These are phyloP conservation scores for Trichoderma breve DNA, from an alignment of 2,329 filamentous ascomycete species.

Conservation along the genomic window DNA sequence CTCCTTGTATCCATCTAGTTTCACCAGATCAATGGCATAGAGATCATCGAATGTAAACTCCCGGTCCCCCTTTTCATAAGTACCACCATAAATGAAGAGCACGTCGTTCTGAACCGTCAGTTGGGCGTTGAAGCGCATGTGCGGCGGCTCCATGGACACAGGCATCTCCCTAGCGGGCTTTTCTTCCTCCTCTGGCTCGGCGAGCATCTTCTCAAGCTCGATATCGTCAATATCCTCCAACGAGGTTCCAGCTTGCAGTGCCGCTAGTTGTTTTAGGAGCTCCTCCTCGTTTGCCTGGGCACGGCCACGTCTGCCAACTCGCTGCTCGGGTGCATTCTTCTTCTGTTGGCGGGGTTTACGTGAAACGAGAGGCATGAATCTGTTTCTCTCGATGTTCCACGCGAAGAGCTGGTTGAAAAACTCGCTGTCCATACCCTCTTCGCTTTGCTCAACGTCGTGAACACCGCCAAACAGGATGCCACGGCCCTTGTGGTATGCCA, in stretches of 20 bases:
- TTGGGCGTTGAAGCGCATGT: constrained; percentile 86
- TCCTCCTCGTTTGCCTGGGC: constrained; percentile 91
- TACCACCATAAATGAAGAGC: constrained; percentile 92
- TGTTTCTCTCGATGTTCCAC: constrained; percentile 93
- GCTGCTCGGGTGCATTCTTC: constrained; percentile 50
- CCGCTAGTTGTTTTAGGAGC: constrained; percentile 79
- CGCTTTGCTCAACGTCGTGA: constrained; percentile 84
- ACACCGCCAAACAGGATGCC: constrained; percentile 94
- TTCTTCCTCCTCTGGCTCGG: constrained; percentile 54
- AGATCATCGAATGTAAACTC: constrained; percentile 97
- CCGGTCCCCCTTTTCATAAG: constrained; percentile 89
- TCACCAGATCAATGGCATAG: constrained; percentile 89
- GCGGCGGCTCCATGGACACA: constrained; percentile 78
- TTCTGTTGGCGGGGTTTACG: constrained; percentile 70
- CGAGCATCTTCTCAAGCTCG: constrained; percentile 50
- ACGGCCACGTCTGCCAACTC: constrained; percentile 63
- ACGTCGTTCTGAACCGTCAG: constrained; percentile 88
- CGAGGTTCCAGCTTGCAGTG: constrained; percentile 72
- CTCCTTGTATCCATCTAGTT: constrained; percentile 90
- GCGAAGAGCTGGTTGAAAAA: constrained; percentile 92
- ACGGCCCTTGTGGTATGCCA: constrained; percentile 90
- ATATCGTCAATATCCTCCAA: constrained; percentile 53
- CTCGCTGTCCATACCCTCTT: constrained; percentile 94
- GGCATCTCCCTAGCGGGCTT: constrained; percentile 61
- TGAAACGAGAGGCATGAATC: constrained; percentile 82